Evolutionary conservation across 805 yeast species (phyloP).

Genomic region (Metschnikowia bowlesiae): DNA sequence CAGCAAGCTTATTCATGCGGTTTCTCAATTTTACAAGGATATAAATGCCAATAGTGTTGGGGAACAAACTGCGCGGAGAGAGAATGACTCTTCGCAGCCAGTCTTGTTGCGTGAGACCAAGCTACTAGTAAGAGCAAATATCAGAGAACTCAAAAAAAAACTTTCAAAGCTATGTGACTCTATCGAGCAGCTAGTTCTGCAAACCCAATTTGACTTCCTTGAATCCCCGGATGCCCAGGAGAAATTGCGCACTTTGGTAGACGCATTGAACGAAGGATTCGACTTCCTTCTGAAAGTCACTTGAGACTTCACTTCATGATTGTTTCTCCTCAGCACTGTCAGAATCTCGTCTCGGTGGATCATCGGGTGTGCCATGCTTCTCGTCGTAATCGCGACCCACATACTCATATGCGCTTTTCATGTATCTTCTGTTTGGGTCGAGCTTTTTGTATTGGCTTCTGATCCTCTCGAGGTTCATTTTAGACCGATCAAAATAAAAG

Average conservation of each 20-base stretch:
- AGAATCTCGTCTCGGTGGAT: conserved; percentile 6
- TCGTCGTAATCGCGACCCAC: conserved; percentile 18
- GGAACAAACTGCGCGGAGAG: neutral
- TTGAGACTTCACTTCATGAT: neutral
- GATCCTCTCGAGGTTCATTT: conserved; percentile 41
- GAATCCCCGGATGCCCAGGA: neutral
- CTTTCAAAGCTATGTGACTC: neutral
- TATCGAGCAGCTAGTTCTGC: conserved; percentile 2
- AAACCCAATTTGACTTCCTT: neutral
- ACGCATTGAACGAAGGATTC: conserved; percentile 1
- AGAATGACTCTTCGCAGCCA: neutral
- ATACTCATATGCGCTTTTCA: conserved; percentile 32
- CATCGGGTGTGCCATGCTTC: neutral
- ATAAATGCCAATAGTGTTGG: neutral
- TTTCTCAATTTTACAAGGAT: conserved; percentile 27
- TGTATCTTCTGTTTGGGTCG: conserved; percentile 38
- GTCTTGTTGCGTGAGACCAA: neutral
- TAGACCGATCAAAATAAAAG: conserved; percentile 36
- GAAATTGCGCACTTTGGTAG: neutral
- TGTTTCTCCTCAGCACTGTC: neutral
- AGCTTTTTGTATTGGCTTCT: conserved; percentile 35
- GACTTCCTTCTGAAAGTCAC: neutral
- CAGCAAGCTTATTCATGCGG: conserved; percentile 29
- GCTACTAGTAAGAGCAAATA: neutral
- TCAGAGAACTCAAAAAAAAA: neutral